Evolutionary conservation across 352 stramenopile species (phyloP).

Genomic region (Globisporangium irregulare): DNA sequence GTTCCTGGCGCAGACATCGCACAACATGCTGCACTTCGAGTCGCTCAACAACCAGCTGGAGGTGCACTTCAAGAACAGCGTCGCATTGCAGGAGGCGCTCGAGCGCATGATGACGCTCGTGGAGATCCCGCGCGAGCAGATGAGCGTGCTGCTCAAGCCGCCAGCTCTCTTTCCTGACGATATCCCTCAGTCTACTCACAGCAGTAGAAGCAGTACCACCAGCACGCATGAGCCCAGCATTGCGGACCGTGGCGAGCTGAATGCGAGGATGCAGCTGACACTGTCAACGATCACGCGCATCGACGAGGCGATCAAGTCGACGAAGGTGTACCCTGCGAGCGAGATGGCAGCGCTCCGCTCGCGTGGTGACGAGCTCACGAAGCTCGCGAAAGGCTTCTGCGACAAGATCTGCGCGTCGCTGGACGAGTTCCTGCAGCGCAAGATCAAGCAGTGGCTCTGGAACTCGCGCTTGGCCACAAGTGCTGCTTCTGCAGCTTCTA

Average conservation of each 20-base stretch:
- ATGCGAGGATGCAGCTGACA: constrained; percentile 29
- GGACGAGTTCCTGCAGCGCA: constrained; percentile 52
- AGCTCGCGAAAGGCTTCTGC: constrained; percentile 36
- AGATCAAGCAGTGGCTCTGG: constrained; percentile 38
- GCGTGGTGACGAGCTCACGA: constrained; percentile 51
- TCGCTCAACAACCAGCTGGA: constrained; percentile 78
- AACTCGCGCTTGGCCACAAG: constrained; percentile 19
- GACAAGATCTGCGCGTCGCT: constrained; percentile 59
- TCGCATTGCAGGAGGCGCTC: constrained; percentile 55
- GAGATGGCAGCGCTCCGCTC: constrained; percentile 62
- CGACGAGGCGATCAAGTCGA: constrained; percentile 58
- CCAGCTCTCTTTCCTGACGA: constrained; percentile 50
- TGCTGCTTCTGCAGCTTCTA: neutral
- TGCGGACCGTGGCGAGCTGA: constrained; percentile 19
- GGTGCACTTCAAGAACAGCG: constrained; percentile 78
- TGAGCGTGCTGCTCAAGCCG: constrained; percentile 49
- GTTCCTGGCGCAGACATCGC: constrained; percentile 52
- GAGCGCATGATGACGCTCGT: constrained; percentile 45
- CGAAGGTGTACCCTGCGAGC: constrained; percentile 47
- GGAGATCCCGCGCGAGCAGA: constrained; percentile 52
- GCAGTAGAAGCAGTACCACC: constrained; percentile 10
- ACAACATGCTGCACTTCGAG: constrained; percentile 77
- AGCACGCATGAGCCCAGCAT: neutral
- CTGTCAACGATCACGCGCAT: constrained; percentile 46
- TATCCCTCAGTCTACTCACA: neutral